Conservation (phyloP, 345 rosid genomes). For the Moringa oleifera region DNA sequence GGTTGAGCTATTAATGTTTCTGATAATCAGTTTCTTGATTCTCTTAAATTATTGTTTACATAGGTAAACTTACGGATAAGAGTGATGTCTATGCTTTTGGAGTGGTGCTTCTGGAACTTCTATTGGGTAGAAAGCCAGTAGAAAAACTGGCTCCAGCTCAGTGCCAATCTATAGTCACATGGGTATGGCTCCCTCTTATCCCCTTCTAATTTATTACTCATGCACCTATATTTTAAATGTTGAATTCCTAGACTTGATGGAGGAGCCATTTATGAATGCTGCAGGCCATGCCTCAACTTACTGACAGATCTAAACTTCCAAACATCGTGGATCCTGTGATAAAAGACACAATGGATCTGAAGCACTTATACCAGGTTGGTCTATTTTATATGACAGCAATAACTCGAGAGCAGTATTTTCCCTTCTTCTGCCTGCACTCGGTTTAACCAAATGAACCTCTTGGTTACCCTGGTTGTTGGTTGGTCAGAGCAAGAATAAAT, state of each 20-base stretch:
- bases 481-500: too few relatives aligned
- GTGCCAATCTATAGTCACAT: conserved; percentile 91
- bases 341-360: conserved; percentile 67
- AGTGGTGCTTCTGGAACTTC: conserved; percentile 90
- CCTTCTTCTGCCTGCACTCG: background rate
- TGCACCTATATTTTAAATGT: background rate
- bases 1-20: too few relatives aligned
- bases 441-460: too few relatives aligned
- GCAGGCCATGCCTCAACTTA: conserved; percentile 99
- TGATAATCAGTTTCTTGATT: too few relatives aligned
- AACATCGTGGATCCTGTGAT: conserved; percentile 77
- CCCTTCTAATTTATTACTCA: background rate
- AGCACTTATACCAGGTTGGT: conserved; percentile 88
- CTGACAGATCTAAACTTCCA: conserved; percentile 83
- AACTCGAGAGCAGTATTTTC: background rate
- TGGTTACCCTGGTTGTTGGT: too few relatives aligned
- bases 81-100: conserved; percentile 98
- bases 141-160: conserved; percentile 83
- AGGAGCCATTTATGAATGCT: conserved; percentile 8
- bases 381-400: background rate
- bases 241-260: conserved; percentile 1
- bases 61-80: conserved; percentile 88
- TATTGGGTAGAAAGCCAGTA: conserved; percentile 77
- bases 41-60: too few relatives aligned
- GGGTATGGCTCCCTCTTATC: conserved; percentile 46